A percentile compares a stretch with the other conserved stretches of the same genome.
Evolutionary conservation across 2,329 filamentous ascomycete genomes (phyloP).

Genomic region (Phaeosphaeriaceae sp.): DNA sequence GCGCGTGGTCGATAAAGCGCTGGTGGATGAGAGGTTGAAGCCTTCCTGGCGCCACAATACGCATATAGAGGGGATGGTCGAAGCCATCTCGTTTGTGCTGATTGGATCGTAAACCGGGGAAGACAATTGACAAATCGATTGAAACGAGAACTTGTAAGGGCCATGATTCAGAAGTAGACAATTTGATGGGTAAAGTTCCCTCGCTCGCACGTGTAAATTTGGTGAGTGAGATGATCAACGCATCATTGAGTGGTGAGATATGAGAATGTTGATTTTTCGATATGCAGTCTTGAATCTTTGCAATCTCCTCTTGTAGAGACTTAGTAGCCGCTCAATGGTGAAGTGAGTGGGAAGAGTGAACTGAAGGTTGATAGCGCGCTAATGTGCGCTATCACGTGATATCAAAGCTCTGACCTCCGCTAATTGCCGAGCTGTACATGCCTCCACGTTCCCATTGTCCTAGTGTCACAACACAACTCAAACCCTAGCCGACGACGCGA

Average conservation of each 20-base stretch:
- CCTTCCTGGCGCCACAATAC: neutral
- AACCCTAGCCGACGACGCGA: neutral
- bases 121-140: neutral
- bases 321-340: neutral
- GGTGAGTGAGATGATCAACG: too few relatives aligned
- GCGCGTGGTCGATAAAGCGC: slow-evolving; percentile 10
- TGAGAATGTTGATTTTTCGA: too few relatives aligned
- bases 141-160: neutral
- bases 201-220: too few relatives aligned
- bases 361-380: slow-evolving; percentile 13
- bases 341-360: neutral
- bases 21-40: slow-evolving; percentile 1
- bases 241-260: too few relatives aligned
- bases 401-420: slow-evolving; percentile 1
- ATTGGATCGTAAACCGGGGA: neutral
- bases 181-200: too few relatives aligned
- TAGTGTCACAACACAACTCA: neutral
- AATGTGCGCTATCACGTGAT: slow-evolving; percentile 21
- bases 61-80: neutral
- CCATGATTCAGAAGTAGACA: neutral
- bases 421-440: neutral
- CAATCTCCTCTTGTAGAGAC: too few relatives aligned
- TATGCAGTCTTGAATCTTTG: too few relatives aligned
- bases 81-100: neutral
- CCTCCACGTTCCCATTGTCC: neutral